Base-by-base conservation (phyloP, 805 yeast species). In the Hanseniaspora nectarophila region DNA sequence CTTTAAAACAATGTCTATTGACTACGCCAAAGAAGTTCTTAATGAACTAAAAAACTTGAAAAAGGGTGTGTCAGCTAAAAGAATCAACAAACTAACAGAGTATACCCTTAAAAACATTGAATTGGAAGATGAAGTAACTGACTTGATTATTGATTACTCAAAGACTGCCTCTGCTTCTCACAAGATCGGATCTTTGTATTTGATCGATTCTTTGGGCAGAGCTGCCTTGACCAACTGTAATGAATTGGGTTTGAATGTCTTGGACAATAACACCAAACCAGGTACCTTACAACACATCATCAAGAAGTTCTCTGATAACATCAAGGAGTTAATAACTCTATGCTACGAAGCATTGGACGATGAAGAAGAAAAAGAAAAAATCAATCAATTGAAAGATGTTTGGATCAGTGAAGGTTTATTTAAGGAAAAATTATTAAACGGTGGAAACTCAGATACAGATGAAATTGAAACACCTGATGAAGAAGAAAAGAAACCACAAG, bases 1-100 rank as follows among this genome's bases (percentile, higher is more conserved):
- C 24, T 12, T 2, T n/a, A 31, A 38, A 50, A 56, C 4, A 34
- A 63, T 61, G 65, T 61, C 64, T 13, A 16, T 49, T 24, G 61
- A 61, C 31, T 58, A 23, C 15, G 53, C 63, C 56, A 65, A 65
- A 57, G 63, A 62, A 51, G 70, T 71, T 58, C 69, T 68, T 65
- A 67, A 63, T 52, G 65, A 70, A 56, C 62, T 72, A 60, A 69
- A 63, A 56, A 72, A 75, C 5, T 68, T 83, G 60, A 82, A 81
- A 67, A 78, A 95, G 15, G 97, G 98, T 55, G 92, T 90, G 50
- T 88, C 97, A 28, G 97, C 97, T 42, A 80, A 95, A 53, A 87
- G 96, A 70, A 92, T 90, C 67, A 85, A 85, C 66, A 81, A 81
- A 62, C 72, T 89, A 63, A 85, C 90, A 43, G 83, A 85, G 54